phyloP scores from a whole-genome alignment of 225 moss, liverwort and hornwort genomes.

The Pseudoscleropodium purum region DNA sequence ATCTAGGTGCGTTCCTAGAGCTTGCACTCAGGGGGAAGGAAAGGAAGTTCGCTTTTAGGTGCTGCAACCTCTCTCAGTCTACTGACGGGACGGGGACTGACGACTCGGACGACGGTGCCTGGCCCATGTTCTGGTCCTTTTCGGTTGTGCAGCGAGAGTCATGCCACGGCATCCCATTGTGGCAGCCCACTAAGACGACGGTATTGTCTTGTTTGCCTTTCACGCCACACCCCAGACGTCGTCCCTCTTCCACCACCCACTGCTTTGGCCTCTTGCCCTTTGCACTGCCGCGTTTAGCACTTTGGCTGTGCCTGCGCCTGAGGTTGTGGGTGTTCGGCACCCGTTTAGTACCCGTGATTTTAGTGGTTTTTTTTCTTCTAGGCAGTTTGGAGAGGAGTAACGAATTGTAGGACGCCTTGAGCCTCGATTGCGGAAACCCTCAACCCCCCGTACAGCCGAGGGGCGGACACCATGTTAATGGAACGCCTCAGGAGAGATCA shows the following conservation, averaged over 20 bases:
- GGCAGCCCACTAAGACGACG: neutral
- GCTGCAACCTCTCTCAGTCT: conserved; percentile 3
- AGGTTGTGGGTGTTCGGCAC: neutral
- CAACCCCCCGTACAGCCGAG: neutral
- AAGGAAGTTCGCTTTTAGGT: conserved; percentile 1
- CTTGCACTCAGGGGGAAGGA: neutral
- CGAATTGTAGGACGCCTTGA: neutral
- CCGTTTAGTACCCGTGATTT: conserved; percentile 53
- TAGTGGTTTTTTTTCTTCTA: conserved; percentile 20
- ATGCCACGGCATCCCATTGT: conserved; percentile 22
- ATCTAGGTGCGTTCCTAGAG: conserved; percentile 11
- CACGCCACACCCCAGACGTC: neutral
- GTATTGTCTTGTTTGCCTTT: conserved; percentile 1
- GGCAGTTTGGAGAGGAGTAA: conserved; percentile 28
- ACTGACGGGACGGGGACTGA: conserved; percentile 9
- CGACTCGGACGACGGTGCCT: conserved; percentile 15
- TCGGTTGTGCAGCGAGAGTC: conserved; percentile 26
- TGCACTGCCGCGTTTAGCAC: neutral
- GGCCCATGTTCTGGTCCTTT: conserved; percentile 34
- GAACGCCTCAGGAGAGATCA: conserved; percentile 11
- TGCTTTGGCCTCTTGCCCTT: neutral
- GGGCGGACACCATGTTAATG: conserved; percentile 1
- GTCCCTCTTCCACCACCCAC: neutral
- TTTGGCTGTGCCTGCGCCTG: neutral
- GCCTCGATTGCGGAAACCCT: conserved; percentile 14